phyloP scores from a whole-genome alignment of 148 eudicot genomes.

The Silene conica region DNA sequence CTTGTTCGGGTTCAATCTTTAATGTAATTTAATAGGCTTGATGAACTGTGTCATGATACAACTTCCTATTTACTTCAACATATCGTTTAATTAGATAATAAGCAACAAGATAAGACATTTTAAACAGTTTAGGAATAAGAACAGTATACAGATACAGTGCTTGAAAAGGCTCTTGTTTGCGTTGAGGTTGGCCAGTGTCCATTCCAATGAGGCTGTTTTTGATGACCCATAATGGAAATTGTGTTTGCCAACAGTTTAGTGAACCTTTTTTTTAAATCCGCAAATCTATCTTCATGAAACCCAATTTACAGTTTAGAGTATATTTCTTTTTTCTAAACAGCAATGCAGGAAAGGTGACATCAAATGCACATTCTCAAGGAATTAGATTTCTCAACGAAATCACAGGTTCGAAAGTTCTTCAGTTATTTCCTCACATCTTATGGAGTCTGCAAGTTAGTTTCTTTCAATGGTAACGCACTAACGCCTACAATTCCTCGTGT shows the following conservation, averaged over 20 bases:
- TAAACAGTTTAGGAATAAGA: not conserved
- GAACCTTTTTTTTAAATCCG: not conserved
- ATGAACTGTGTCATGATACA: not conserved
- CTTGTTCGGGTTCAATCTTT: not conserved
- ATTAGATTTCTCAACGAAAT: conserved; percentile 76
- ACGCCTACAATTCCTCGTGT: not conserved
- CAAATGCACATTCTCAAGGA: conserved; percentile 78
- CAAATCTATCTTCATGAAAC: conserved; percentile 7
- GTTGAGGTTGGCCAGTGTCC: not conserved
- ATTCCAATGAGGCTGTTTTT: not conserved
- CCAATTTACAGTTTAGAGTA: not conserved
- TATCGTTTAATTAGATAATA: not conserved
- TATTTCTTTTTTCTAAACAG: conserved; percentile 26
- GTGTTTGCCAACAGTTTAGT: not conserved
- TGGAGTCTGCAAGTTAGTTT: not conserved
- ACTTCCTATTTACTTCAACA: not conserved
- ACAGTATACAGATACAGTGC: not conserved
- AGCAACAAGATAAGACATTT: not conserved
- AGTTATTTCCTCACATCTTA: conserved; percentile 6
- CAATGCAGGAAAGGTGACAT: conserved; percentile 79
- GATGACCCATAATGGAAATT: not conserved
- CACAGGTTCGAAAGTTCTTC: conserved; percentile 50
- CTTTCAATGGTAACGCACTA: not conserved
- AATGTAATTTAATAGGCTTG: not conserved
- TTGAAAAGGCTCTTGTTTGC: not conserved